Conservation (phyloP, 2,329 filamentous ascomycete species). For the Colletotrichum limetticola region DNA sequence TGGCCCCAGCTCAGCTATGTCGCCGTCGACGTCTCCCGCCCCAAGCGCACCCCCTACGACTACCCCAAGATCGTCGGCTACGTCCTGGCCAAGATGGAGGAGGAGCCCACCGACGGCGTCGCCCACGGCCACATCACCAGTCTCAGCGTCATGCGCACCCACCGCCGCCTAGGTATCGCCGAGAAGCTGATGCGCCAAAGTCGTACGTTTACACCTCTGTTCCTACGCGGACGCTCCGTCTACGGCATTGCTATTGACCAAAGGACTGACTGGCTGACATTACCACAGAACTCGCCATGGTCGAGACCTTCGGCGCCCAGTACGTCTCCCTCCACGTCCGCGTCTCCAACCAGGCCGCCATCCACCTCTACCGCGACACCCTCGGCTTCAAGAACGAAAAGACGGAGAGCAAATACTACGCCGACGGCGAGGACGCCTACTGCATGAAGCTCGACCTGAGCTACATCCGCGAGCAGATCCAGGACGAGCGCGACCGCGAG, state of each 20-base stretch:
- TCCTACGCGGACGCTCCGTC: too few relatives aligned
- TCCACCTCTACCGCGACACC: conserved; percentile 92
- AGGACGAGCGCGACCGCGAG: conserved; percentile 53
- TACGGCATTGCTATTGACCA: too few relatives aligned
- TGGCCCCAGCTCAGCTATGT: conserved; percentile 99
- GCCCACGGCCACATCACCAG: conserved; percentile 97
- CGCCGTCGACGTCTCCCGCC: conserved; percentile 89
- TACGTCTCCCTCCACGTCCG: conserved; percentile 98
- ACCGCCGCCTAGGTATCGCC: conserved; percentile 88
- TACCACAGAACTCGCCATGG: conserved; percentile 84
- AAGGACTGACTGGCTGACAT: not conserved
- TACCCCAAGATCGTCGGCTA: conserved; percentile 99
- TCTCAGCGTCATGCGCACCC: conserved; percentile 95
- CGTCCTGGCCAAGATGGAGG: conserved; percentile 99
- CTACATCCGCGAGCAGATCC: conserved; percentile 62
- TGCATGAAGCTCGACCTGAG: conserved; percentile 91
- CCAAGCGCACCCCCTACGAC: conserved; percentile 81
- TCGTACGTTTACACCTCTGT: conserved; percentile 61
- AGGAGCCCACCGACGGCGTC: conserved; percentile 90
- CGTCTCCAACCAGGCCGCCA: conserved; percentile 89
- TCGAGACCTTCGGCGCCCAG: conserved; percentile 88
- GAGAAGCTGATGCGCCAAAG: conserved; percentile 98
- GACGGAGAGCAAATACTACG: conserved; percentile 91
- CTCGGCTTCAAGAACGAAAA: conserved; percentile 90
- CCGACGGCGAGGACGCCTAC: conserved; percentile 95